Evolutionary conservation across 352 stramenopile genomes (phyloP), one percentile per base, ranked within the genome.

Genomic region (Globisporangium viniferum): DNA sequence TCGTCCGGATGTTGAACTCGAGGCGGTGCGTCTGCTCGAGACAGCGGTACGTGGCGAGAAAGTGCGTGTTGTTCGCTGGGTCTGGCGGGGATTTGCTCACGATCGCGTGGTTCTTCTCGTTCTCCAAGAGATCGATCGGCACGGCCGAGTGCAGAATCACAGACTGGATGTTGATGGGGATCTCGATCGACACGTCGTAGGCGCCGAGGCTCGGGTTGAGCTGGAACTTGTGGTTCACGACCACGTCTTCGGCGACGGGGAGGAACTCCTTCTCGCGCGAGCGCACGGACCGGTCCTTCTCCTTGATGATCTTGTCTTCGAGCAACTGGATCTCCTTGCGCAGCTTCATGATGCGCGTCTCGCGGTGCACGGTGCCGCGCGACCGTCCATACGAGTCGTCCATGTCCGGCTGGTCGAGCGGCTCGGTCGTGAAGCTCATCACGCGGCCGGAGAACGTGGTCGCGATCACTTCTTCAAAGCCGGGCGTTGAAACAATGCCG

Each of bases 361-460:
- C 88, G 12, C 82, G 81, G 39, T 90, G 88, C 33, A 95, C 78
- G 0, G 83, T 92, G 14, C 85, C 89, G 27, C 88, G 83, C 5
- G 87, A 89, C 27, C 89, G 81, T 6, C 89, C 87, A 48, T 91
- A 90, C n/a, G 75, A 78, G 66, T 96, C 89, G 29, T 92, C 85
- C 1, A 65, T 67, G 56, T 94, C 89, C 1, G 78, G 74, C 41
- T 94, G 80, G 41, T 94, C 86, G 15, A 95, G 77, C 6, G 87
- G 86, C 63, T 95, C 87, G 5, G 89, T 92, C 35, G 84, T 96
- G 59, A 95, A 94, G 63, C 82, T 93, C 51, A 95, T 71, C 0
- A 96, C 74, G 44, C 85, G 80, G 0, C 89, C 89, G 2, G 85
- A 91, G 65, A 94, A 96, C 6, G 89, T 95, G 3, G 79, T 87